Evolutionary conservation across 352 stramenopile species (phyloP).

Genomic region (Nothophytophthora sp.): DNA sequence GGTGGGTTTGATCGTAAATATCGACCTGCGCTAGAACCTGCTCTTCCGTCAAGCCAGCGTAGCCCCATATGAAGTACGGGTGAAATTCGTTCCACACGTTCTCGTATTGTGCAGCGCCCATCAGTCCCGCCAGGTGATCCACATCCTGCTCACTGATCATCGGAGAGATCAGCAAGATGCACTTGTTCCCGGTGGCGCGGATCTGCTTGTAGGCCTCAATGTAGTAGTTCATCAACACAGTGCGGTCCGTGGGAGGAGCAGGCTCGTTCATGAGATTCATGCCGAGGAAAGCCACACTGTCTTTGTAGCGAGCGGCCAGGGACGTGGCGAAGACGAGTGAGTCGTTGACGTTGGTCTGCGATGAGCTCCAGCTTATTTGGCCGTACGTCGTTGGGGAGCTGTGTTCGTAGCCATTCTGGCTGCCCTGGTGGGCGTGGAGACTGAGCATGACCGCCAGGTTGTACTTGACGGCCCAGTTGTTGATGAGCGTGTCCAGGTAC

Average conservation of each 20-base stretch:
- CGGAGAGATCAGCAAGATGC: conserved; percentile 42
- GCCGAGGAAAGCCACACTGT: conserved; percentile 46
- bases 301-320: conserved; percentile 43
- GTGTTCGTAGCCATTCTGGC: conserved; percentile 61
- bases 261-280: conserved; percentile 65
- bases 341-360: conserved; percentile 27
- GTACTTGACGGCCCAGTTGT: conserved; percentile 48
- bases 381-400: conserved; percentile 25
- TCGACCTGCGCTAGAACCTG: conserved; percentile 20
- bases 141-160: conserved; percentile 40
- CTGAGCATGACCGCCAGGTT: conserved; percentile 60
- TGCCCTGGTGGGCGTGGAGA: conserved; percentile 52
- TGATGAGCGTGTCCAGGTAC: conserved; percentile 59
- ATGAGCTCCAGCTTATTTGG: conserved; percentile 23
- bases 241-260: conserved; percentile 10
- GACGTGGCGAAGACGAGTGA: conserved; percentile 41
- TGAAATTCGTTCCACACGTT: conserved; percentile 71
- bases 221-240: conserved; percentile 38
- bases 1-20: conserved; percentile 21
- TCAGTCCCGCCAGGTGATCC: conserved; percentile 22
- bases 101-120: conserved; percentile 27
- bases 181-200: conserved; percentile 39
- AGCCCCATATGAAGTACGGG: conserved; percentile 57
- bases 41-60: conserved; percentile 21
- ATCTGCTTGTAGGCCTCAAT: conserved; percentile 38